Base-by-base conservation (phyloP, 1,139 yeast genomes). In the Debaryomyces subglobosus region DNA sequence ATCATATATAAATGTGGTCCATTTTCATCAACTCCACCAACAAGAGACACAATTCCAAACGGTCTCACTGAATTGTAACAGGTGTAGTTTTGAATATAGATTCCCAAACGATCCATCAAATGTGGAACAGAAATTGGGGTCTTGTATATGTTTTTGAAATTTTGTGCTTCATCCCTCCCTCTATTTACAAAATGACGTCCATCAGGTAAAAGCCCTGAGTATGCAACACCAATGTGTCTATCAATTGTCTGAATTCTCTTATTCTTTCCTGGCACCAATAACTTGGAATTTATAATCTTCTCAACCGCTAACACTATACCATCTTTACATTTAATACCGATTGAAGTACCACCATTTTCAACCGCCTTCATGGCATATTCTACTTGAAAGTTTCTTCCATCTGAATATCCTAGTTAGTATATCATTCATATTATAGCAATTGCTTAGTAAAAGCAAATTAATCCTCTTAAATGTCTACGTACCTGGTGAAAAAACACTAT, bases 341-440 rank as follows among this genome's bases (percentile, higher is more conserved):
- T 79, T 25, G 97, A 86, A 0, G 99, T 94, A 12, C 97, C 95
- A 39, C 97, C 97, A 64, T 91, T 92, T 68, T 95, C 99, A 6
- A 94, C 98, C 1, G 99, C 99, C 68, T 95, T 95, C 65, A 88
- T 80, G 39, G 99, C 99, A 62, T 95, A 95, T 71, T 95, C 99
- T 21, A 94, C 99, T 71, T 95, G 99, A 74, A 95, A 95, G 71
- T 92, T 94, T 72, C 99, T 84, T 46, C 99, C 99, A 68, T 95
- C 99, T 67, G 86, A 82, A 15, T 82, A 18, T 21, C 72, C 13
- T 18, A 49, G 68, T 65, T 63, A 64, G 68, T 64, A 60, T 23
- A 16, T 10, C 9, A n/a, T 24, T n/a, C 38, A 21, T 8, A 18
- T 18, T 36, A 15, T 23, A 12, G 12, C 32, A 18, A 16, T 21